A percentile compares a stretch with the other conserved stretches of the same genome.
Conservation (phyloP, 2,329 filamentous ascomycete genomes). For the Talaromyces sp. region DNA sequence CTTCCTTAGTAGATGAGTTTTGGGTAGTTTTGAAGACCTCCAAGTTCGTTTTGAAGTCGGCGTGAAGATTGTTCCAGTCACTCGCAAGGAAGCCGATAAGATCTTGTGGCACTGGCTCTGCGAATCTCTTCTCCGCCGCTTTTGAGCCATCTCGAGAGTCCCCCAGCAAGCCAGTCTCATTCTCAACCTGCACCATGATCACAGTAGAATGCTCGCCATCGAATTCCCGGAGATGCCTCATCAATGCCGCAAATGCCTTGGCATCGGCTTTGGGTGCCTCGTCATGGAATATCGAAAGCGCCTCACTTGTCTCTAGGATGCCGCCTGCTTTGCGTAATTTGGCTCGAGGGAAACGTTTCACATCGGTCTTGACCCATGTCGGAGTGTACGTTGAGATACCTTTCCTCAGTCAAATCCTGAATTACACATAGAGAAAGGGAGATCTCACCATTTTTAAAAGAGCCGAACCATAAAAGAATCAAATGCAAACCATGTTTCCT, state of each 20-base stretch:
- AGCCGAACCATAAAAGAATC: not conserved
- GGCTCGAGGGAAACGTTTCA: not conserved
- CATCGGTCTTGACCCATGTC: not conserved
- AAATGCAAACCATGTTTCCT: not conserved
- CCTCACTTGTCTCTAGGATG: not conserved
- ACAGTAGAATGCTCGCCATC: slow-evolving; percentile 45
- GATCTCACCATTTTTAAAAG: not conserved
- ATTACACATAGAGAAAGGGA: not conserved
- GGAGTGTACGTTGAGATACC: not conserved
- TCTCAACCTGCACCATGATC: slow-evolving; percentile 58
- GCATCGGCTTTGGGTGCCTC: not conserved
- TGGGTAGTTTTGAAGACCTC: not conserved
- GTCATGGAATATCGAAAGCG: not conserved
- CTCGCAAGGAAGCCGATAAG: not conserved
- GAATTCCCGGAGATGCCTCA: not conserved
- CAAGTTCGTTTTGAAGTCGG: not conserved
- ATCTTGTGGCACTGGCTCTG: not conserved
- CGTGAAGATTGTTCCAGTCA: not conserved
- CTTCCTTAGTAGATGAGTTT: not conserved
- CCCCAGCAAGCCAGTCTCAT: slow-evolving; percentile 52
- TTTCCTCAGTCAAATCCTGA: not conserved
- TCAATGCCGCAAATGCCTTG: not conserved
- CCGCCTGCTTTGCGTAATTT: not conserved
- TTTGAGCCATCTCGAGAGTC: slow-evolving; percentile 50
- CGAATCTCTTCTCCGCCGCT: slow-evolving; percentile 27